Conservation (phyloP, 306 rosid genomes). For the Dicorynia guianensis region DNA sequence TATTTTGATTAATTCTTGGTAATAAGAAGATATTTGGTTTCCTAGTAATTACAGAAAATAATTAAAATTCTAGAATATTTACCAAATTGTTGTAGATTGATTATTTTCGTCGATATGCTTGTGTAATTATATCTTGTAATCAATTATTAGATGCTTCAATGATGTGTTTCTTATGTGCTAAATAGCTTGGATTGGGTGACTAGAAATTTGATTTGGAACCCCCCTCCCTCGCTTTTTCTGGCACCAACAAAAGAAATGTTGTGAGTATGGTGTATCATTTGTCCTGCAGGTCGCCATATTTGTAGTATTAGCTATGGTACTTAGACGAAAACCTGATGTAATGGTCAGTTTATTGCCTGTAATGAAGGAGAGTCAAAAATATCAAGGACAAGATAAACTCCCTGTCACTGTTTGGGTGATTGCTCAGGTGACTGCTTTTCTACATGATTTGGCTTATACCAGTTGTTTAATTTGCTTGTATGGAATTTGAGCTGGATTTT, state of each 20-base stretch:
- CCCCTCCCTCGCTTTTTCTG: too few species aligned
- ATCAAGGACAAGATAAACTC: conserved; percentile 56
- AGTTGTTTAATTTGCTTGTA: not conserved
- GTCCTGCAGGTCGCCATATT: conserved; percentile 59
- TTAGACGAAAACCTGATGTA: conserved; percentile 57
- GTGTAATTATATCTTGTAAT: too few species aligned
- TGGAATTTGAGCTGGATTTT: conserved; percentile 33
- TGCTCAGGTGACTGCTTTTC: conserved; percentile 52
- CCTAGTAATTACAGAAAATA: too few species aligned
- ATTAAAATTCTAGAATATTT: too few species aligned
- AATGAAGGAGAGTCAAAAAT: conserved; percentile 50
- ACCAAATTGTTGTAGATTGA: too few species aligned
- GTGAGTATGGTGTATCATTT: conserved; percentile 16
- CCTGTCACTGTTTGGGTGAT: conserved; percentile 55
- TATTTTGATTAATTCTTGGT: too few species aligned
- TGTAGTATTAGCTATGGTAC: conserved; percentile 56
- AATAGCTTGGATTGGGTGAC: too few species aligned
- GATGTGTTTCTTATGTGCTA: too few species aligned
- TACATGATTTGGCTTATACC: conserved; percentile 9
- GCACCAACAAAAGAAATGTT: not conserved
- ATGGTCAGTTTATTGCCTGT: conserved; percentile 52
- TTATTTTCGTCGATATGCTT: not conserved
- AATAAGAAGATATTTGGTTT: too few species aligned
- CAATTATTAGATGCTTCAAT: too few species aligned
- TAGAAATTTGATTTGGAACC: too few species aligned